phyloP scores from a whole-genome alignment of 2,329 filamentous ascomycete species.

The Aureobasidium sp. region DNA sequence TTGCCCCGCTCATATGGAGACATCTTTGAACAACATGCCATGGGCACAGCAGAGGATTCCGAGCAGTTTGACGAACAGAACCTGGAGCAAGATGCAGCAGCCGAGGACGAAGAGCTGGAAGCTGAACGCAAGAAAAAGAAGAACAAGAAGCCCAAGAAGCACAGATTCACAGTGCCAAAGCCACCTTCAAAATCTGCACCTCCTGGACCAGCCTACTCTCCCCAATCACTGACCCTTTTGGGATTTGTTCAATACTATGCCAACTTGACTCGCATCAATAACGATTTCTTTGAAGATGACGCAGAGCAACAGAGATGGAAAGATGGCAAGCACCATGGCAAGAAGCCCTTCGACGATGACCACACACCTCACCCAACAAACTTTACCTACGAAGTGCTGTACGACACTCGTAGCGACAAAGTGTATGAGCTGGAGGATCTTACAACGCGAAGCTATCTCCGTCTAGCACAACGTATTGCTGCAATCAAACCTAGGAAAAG shows the following conservation, averaged over 20 bases:
- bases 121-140: constrained; percentile 36
- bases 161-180: constrained; percentile 49
- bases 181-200: constrained; percentile 62
- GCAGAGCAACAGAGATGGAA: constrained; percentile 44
- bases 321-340: constrained; percentile 53
- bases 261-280: constrained; percentile 86
- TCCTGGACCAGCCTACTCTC: constrained; percentile 83
- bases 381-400: constrained; percentile 74
- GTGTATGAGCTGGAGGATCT: constrained; percentile 70
- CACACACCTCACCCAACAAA: constrained; percentile 49
- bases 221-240: constrained; percentile 68
- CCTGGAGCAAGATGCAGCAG: neutral
- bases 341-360: constrained; percentile 41
- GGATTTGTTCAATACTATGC: constrained; percentile 88
- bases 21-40: neutral
- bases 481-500: constrained; percentile 32
- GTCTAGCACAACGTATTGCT: constrained; percentile 72
- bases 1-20: neutral
- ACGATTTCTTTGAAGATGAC: constrained; percentile 44
- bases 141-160: constrained; percentile 48
- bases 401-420: constrained; percentile 70
- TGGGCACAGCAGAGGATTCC: neutral
- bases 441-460: constrained; percentile 72
- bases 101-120: constrained; percentile 19
- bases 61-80: constrained; percentile 21